These are phyloP conservation scores for Calonectria honghensis DNA, from an alignment of 2,329 filamentous ascomycete genomes.

Conservation along the genomic window DNA sequence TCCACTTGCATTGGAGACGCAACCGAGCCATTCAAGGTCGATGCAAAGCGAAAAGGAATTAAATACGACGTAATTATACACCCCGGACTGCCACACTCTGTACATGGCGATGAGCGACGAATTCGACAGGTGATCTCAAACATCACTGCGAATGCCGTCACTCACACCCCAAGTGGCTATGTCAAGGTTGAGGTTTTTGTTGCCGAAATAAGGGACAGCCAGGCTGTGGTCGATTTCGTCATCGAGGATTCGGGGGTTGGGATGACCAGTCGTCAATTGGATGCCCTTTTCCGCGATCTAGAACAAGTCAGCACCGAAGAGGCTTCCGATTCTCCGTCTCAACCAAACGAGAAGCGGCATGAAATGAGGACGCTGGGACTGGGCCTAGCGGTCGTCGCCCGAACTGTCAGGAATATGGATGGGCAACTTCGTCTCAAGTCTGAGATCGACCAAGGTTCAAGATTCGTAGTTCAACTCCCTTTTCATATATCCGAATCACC, in stretches of 20 bases:
- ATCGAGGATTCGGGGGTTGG: constrained; percentile 84
- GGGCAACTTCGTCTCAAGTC: constrained; percentile 90
- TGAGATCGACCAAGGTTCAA: constrained; percentile 86
- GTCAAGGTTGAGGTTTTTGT: constrained; percentile 83
- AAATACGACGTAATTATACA: constrained; percentile 81
- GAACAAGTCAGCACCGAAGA: constrained; percentile 74
- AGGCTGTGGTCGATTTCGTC: constrained; percentile 82
- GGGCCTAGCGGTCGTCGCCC: constrained; percentile 90
- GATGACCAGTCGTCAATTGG: constrained; percentile 78
- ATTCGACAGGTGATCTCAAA: constrained; percentile 91
- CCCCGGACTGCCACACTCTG: constrained; percentile 80
- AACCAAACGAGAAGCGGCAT: constrained; percentile 55
- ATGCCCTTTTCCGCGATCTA: constrained; percentile 75
- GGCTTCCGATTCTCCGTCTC: constrained; percentile 50
- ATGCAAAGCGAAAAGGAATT: constrained; percentile 85
- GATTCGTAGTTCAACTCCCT: constrained; percentile 87
- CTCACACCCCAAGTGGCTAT: constrained; percentile 81
- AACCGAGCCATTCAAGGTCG: constrained; percentile 82
- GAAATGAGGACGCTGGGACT: constrained; percentile 78
- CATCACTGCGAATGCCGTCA: constrained; percentile 88
- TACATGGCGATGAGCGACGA: constrained; percentile 86
- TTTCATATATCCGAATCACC: constrained; percentile 77
- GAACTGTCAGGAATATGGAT: constrained; percentile 92
- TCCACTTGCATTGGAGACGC: constrained; percentile 83
- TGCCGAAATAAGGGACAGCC: constrained; percentile 69